phyloP scores from a whole-genome alignment of 2,329 filamentous ascomycete genomes.

The Metarhizium album region DNA sequence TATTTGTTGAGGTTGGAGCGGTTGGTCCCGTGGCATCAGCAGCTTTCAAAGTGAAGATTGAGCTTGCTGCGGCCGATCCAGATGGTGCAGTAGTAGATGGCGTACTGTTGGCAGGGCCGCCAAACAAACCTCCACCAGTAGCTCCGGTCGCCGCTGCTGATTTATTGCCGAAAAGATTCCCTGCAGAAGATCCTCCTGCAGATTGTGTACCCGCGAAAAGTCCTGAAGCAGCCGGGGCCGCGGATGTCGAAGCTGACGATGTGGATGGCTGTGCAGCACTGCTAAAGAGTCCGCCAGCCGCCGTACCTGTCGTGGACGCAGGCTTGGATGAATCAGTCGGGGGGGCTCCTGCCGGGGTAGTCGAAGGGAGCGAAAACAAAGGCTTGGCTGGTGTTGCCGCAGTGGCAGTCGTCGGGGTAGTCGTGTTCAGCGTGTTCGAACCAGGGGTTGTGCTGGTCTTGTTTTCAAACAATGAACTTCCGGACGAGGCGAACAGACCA shows the following conservation, averaged over 20 bases:
- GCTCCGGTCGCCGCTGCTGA: constrained; percentile 13
- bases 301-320: constrained; percentile 3
- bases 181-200: constrained; percentile 15
- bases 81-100: constrained; percentile 15
- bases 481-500: constrained; percentile 20
- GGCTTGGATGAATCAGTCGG: constrained; percentile 27
- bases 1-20: constrained; percentile 21
- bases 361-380: constrained; percentile 6
- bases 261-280: constrained; percentile 12
- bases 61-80: constrained; percentile 13
- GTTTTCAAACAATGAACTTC: constrained; percentile 20
- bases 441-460: constrained; percentile 5
- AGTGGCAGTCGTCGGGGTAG: constrained; percentile 12
- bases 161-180: constrained; percentile 12
- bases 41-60: constrained; percentile 32
- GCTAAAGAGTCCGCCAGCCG: constrained; percentile 16
- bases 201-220: constrained; percentile 20
- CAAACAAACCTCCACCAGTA: constrained; percentile 17
- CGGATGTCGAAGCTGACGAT: constrained; percentile 9
- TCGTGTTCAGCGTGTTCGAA: not conserved
- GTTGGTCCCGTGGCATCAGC: constrained; percentile 23
- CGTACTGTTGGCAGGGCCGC: constrained; percentile 10
- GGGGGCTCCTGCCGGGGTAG: constrained; percentile 44
- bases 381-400: constrained; percentile 16
- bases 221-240: constrained; percentile 12